Conservation (phyloP, 2,329 filamentous ascomycete species). For the Verticillium albo-atrum region DNA sequence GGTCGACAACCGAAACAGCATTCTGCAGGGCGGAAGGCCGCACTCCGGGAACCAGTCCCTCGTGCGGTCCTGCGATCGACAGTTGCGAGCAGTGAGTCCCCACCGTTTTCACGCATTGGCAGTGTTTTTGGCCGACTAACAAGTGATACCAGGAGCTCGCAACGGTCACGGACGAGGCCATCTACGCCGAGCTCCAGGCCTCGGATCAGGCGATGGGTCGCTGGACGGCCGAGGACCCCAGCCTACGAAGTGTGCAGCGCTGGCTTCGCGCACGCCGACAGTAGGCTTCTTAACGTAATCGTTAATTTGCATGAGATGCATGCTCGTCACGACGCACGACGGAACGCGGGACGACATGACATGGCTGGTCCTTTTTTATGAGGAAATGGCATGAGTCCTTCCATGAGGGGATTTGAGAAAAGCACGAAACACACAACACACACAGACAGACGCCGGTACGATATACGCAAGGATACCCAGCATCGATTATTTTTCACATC, state of each 20-base stretch:
- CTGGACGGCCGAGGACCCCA: constrained; percentile 61
- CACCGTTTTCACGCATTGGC: too few relatives aligned
- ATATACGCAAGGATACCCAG: constrained; percentile 1
- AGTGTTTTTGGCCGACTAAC: too few relatives aligned
- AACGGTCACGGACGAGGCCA: constrained; percentile 52
- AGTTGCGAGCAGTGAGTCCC: constrained; percentile 54
- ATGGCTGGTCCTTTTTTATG: not conserved
- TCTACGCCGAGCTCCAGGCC: constrained; percentile 51
- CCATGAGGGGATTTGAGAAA: too few relatives aligned
- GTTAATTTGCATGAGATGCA: not conserved
- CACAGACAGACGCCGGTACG: not conserved
- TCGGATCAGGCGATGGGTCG: constrained; percentile 52
- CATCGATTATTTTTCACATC: not conserved
- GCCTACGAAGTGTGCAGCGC: constrained; percentile 50
- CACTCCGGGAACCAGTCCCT: constrained; percentile 40
- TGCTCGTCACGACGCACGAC: not conserved
- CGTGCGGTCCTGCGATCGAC: constrained; percentile 50
- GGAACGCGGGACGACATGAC: not conserved
- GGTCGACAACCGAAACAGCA: constrained; percentile 48
- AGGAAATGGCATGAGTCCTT: not conserved
- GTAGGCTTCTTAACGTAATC: not conserved
- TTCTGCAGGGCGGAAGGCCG: constrained; percentile 49
- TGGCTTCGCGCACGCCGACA: constrained; percentile 47
- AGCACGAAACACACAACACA: too few relatives aligned
- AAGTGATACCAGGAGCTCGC: constrained; percentile 61